phyloP scores from a whole-genome alignment of 345 rosid species.

The Kernera saxatilis region DNA sequence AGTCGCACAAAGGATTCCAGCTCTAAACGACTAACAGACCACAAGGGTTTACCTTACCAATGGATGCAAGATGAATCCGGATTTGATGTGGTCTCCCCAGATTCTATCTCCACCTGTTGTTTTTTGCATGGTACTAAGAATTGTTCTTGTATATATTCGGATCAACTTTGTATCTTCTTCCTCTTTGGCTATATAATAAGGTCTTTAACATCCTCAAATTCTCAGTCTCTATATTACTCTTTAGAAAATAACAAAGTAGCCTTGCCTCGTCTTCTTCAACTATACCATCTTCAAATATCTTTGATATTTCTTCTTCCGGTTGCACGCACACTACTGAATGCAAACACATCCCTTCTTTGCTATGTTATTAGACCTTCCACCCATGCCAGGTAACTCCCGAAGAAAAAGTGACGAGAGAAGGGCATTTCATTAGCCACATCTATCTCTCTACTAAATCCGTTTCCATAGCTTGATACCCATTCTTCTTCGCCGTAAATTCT shows the following conservation, averaged over 20 bases:
- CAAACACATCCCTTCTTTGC: no score
- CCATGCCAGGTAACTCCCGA: no score
- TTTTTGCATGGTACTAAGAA: no score
- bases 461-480: conserved; percentile 33
- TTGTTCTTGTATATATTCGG: no score
- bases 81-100: conserved; percentile 89
- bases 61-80: conserved; percentile 76
- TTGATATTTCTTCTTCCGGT: conserved; percentile 48
- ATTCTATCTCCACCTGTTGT: conserved; percentile 69
- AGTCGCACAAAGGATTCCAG: no score
- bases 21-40: no score
- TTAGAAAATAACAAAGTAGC: background rate
- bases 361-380: no score
- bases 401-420: conserved; percentile 58
- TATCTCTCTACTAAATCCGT: conserved; percentile 54
- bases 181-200: no score
- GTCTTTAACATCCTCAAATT: background rate
- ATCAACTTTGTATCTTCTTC: no score
- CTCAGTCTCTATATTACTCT: no score
- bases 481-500: conserved; percentile 9
- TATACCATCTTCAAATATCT: conserved; percentile 63
- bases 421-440: conserved; percentile 78
- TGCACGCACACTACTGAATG: no score
- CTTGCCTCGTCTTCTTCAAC: conserved; percentile 55
- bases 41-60: no score